Base-by-base conservation (phyloP, 2,329 filamentous ascomycete species). In the Pezicula carpinea region DNA sequence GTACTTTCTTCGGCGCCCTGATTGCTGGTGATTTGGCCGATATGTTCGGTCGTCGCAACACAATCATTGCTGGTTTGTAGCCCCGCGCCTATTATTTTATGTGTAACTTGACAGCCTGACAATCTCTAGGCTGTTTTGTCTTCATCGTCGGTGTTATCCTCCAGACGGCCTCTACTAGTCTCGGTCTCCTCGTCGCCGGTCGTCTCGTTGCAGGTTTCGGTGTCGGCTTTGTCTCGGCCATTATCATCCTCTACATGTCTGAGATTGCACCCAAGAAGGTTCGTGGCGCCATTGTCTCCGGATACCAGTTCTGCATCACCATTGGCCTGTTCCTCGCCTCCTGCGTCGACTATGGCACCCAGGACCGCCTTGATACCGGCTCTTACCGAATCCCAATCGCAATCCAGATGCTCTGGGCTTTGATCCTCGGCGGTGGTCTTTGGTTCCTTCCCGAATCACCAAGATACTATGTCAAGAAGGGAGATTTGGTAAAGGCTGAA, bases 231-330 rank as follows among this genome's bases (percentile, higher is more conserved):
- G 85, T 87, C 57, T 89, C 85, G 7, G 85, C 87, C 59, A 82
- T 89, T 59, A 82, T 90, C 66, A 88, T 90, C 62, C 74, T 90
- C 51, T 91, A 93, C 79, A 92, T 93, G 87, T 50, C 59, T 50
- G 48, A 72, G 57, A 70, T 71, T 51, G 69, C 70, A 53, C 84
- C 85, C 49, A 79, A 77, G 66, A 88, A 87, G 66, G 83, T 93
- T 54, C 81, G 87, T 61, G 87, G 87, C 62, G 83, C 86, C 46
- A 77, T 91, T 43, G 87, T 92, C n/a, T 80, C 85, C 1, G 85
- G 85, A 4, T 91, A 91, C 72, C 87, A 91, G 64, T 90, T 90
- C 74, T 89, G 82, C 66, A 84, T 91, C 66, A 91, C 87, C 51
- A 77, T 91, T 54, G 88, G 88, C 69, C 71, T 93, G 54, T 72